phyloP scores from a whole-genome alignment of 306 rosid genomes.

The Arachis stenosperma region DNA sequence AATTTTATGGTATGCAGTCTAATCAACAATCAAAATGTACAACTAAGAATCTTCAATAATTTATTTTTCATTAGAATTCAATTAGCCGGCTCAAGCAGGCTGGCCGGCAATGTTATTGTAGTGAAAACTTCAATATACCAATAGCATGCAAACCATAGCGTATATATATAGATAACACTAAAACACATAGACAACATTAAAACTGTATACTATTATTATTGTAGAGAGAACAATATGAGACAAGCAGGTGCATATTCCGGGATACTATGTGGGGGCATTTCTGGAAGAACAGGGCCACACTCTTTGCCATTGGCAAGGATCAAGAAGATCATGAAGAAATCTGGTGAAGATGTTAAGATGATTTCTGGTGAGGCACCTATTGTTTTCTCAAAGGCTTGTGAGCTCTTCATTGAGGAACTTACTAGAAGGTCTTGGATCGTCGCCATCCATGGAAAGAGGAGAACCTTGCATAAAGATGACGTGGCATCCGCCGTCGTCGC shows the following conservation, averaged over 20 bases:
- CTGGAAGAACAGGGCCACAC: constrained; percentile 61
- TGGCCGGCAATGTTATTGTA: constrained; percentile 36
- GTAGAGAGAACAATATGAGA: constrained; percentile 50
- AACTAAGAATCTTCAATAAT: neutral
- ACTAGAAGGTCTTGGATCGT: constrained; percentile 69
- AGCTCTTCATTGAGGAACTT: constrained; percentile 66
- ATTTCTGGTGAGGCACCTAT: constrained; percentile 76
- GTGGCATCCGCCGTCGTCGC: constrained; percentile 66
- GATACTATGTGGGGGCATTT: constrained; percentile 47
- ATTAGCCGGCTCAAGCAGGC: constrained; percentile 49
- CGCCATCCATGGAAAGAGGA: constrained; percentile 65
- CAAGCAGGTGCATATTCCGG: constrained; percentile 78
- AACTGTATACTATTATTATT: neutral
- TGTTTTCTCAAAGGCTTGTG: constrained; percentile 81
- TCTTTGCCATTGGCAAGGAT: constrained; percentile 78
- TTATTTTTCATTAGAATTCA: neutral
- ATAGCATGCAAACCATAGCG: neutral
- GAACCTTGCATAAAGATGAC: constrained; percentile 70
- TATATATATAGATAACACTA: neutral
- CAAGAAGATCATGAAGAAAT: constrained; percentile 79
- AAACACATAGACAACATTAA: neutral
- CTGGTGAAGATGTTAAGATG: constrained; percentile 73
- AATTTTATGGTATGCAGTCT: neutral
- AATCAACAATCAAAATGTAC: neutral
- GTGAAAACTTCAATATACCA: constrained; percentile 27